Percentiles rank a stretch among this genome's conserved stretches.
These are phyloP conservation scores for Ustilago hordei DNA, from an alignment of 1,284 basidiomycete genomes.

Conservation along the genomic window DNA sequence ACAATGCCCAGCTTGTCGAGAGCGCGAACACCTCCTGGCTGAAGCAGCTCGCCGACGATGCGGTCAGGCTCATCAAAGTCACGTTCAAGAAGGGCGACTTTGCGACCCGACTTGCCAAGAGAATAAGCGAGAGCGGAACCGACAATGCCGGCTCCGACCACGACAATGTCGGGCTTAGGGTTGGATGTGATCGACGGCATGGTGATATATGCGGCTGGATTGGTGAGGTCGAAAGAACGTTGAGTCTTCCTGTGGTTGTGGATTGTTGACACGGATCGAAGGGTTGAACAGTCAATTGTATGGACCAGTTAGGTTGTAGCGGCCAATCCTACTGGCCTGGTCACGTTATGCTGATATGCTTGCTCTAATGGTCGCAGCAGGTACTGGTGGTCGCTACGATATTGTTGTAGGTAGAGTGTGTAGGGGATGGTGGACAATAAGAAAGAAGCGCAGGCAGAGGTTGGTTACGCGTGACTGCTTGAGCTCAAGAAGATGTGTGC, in stretches of 20 bases:
- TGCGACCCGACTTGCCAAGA: conserved; percentile 71
- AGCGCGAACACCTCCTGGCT: conserved; percentile 89
- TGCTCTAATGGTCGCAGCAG: not conserved
- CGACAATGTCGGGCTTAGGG: conserved; percentile 49
- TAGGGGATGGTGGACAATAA: not conserved
- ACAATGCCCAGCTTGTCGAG: conserved; percentile 81
- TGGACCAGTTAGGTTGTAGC: conserved; percentile 29
- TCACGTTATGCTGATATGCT: too few species aligned
- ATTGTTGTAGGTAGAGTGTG: not conserved
- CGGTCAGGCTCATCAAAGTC: conserved; percentile 92
- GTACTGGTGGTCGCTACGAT: not conserved
- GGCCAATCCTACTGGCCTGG: conserved; percentile 26
- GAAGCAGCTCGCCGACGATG: conserved; percentile 96
- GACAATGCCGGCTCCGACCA: conserved; percentile 68
- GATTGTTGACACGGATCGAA: not conserved
- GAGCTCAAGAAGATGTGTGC: conserved; percentile 8
- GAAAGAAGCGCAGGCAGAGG: not conserved
- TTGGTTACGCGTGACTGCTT: too few species aligned
- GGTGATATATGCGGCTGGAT: not conserved
- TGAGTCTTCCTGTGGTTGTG: not conserved
- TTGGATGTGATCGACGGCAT: conserved; percentile 14
- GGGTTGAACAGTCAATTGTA: not conserved
- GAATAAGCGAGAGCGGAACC: conserved; percentile 64
- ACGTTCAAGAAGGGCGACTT: conserved; percentile 72
- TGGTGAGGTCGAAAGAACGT: not conserved